Evolutionary conservation across 345 rosid species (phyloP), one percentile per base, ranked within the genome.

Genomic region (Lepidium sativum): DNA sequence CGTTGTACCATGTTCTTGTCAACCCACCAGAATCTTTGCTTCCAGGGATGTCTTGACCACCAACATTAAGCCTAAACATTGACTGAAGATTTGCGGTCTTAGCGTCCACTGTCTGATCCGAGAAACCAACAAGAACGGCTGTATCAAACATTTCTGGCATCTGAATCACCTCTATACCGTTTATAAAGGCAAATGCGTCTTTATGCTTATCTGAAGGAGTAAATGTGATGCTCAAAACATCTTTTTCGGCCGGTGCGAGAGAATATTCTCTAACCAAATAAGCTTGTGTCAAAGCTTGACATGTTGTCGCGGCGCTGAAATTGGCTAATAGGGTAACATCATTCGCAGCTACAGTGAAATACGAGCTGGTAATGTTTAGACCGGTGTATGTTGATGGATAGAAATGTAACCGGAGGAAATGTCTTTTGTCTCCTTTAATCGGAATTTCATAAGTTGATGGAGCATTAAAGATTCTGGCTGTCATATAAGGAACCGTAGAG

Each of bases 51-150:
- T 71, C 77, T 11, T 78, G 80, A 27, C 99, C 99, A 13, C 75
- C 91, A 1, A 86, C 89, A 50, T 94, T 88, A 47, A 94, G 51
- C 61, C 95, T 80, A 40, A 71, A 77, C 90, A 94, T 80, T 0
- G 86, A 78, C 79, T 90, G 78, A 44, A 94, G 49, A 70, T 75
- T 77, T 2, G 74, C 43, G 0, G 23, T 18, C 18, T 41, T 67
- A 4, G 69, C 76, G 65, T 86, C 87, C 0, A 68, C 6, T 1
- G 39, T 48, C 17, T 69, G 68, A 45, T 82, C 82, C 0, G 67
- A n/a, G 18, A 77, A 67, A 27, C 96, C 99, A 45, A 86, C 83
- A 76, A 83, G 60, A n/a, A 14, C 47, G 1, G 76, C 84, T 0
- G 67, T 6, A 4, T 78, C 84, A 37, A 94, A 90, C 68, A 90